Evolutionary conservation across 1,139 yeast genomes (phyloP).

Genomic region (Scheffersomyces illinoinensis): DNA sequence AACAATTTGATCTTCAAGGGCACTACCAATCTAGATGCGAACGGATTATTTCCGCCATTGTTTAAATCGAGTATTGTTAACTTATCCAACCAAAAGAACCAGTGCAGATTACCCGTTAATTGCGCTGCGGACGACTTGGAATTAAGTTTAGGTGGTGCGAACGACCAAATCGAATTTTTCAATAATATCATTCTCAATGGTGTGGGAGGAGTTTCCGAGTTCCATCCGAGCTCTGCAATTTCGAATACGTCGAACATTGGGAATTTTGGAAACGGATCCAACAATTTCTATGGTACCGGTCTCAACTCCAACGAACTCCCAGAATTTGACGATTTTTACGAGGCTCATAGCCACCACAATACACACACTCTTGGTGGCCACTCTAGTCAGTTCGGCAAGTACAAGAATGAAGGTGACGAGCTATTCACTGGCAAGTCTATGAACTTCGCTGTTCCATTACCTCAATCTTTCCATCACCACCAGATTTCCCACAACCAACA

Average conservation of each 20-base stretch:
- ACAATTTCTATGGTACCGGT: not conserved
- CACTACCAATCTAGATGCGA: not conserved
- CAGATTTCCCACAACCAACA: not conserved
- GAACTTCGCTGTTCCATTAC: not conserved
- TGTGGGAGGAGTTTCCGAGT: not conserved
- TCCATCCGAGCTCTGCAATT: not conserved
- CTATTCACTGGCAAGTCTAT: not conserved
- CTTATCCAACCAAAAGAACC: slow-evolving; percentile 7
- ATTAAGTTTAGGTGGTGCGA: slow-evolving; percentile 12
- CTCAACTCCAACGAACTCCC: not conserved
- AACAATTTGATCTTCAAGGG: slow-evolving; percentile 12
- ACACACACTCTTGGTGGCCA: not conserved
- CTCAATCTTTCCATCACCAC: not conserved
- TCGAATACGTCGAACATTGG: not conserved
- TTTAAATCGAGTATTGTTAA: slow-evolving; percentile 7
- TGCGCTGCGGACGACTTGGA: slow-evolving; percentile 19
- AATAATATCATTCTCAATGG: slow-evolving; percentile 1
- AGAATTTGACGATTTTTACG: slow-evolving; percentile 1
- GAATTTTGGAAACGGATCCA: not conserved
- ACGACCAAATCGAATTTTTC: slow-evolving; percentile 18
- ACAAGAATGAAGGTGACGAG: not conserved
- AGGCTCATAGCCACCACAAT: slow-evolving; percentile 1
- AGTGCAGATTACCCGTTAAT: not conserved
- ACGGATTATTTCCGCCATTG: slow-evolving; percentile 9
- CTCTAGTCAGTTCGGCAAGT: not conserved